phyloP scores from a whole-genome alignment of 2,329 filamentous ascomycete species.

The Paraphoma chrysanthemicola region DNA sequence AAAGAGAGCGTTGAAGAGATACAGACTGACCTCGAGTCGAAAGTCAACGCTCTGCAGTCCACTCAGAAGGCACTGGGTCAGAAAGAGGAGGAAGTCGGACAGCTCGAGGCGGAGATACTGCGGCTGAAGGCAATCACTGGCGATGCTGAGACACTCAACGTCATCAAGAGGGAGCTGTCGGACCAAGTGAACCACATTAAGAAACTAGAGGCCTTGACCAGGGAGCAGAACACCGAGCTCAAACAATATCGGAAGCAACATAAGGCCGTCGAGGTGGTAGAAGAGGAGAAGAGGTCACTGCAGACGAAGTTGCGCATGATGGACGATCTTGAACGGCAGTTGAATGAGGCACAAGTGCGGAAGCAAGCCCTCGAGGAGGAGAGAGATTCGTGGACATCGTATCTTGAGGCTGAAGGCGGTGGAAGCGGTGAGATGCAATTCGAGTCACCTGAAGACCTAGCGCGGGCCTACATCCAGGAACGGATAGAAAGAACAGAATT shows the following conservation, averaged over 20 bases:
- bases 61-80: constrained; percentile 72
- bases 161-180: constrained; percentile 86
- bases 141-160: constrained; percentile 81
- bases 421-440: constrained; percentile 73
- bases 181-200: constrained; percentile 94
- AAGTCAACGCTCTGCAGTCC: constrained; percentile 64
- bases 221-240: constrained; percentile 80
- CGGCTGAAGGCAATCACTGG: constrained; percentile 85
- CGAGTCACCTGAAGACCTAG: constrained; percentile 85
- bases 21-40: constrained; percentile 64
- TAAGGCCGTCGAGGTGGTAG: constrained; percentile 89
- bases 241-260: constrained; percentile 81
- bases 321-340: constrained; percentile 74
- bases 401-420: constrained; percentile 73
- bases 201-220: constrained; percentile 78
- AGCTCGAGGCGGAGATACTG: constrained; percentile 83
- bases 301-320: constrained; percentile 79
- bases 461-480: constrained; percentile 82
- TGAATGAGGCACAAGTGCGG: constrained; percentile 81
- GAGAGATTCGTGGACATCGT: constrained; percentile 82
- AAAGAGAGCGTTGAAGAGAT: constrained; percentile 66
- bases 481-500: constrained; percentile 79
- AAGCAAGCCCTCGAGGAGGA: constrained; percentile 90
- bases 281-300: constrained; percentile 89
- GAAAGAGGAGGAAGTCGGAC: constrained; percentile 73